Percentiles rank a stretch among this genome's conserved stretches.
Conservation (phyloP, 495 filamentous ascomycete genomes). For the Penicillium argentinense region DNA sequence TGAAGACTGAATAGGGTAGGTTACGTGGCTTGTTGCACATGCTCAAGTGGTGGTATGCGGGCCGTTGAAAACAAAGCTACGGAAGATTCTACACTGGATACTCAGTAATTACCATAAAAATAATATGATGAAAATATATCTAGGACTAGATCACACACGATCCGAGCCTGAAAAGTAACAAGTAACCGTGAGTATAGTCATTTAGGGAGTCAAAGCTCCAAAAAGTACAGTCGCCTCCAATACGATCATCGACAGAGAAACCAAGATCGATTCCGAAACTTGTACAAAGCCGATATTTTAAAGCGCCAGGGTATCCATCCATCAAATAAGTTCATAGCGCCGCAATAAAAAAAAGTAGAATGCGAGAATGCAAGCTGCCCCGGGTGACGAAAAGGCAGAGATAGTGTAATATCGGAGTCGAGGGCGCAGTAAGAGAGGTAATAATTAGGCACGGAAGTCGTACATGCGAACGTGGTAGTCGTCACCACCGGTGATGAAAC, state of each 20-base stretch:
- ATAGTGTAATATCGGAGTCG: not conserved
- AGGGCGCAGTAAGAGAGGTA: not conserved
- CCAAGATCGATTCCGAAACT: not conserved
- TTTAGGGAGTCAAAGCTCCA: too few relatives aligned
- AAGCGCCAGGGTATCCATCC: constrained; percentile 1
- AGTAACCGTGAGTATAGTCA: too few relatives aligned
- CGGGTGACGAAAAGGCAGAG: not conserved
- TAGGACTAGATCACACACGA: too few relatives aligned
- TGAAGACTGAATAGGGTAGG: too few relatives aligned
- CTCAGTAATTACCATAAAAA: too few relatives aligned
- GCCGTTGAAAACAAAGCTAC: too few relatives aligned
- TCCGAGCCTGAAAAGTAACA: too few relatives aligned
- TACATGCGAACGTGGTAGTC: constrained; percentile 89
- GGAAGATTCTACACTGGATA: too few relatives aligned
- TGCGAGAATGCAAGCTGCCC: constrained; percentile 2
- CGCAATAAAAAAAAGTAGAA: not conserved
- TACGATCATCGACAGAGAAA: not conserved
- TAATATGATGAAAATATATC: too few relatives aligned
- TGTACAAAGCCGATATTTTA: not conserved
- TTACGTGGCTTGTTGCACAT: too few relatives aligned
- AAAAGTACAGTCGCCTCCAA: too few relatives aligned
- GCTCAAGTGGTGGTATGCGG: too few relatives aligned
- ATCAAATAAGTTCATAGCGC: not conserved
- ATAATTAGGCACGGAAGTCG: constrained; percentile 61
- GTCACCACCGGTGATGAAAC: constrained; percentile 87